Base-by-base conservation (phyloP, 257 asterid species). In the Leptodermis oblonga region DNA sequence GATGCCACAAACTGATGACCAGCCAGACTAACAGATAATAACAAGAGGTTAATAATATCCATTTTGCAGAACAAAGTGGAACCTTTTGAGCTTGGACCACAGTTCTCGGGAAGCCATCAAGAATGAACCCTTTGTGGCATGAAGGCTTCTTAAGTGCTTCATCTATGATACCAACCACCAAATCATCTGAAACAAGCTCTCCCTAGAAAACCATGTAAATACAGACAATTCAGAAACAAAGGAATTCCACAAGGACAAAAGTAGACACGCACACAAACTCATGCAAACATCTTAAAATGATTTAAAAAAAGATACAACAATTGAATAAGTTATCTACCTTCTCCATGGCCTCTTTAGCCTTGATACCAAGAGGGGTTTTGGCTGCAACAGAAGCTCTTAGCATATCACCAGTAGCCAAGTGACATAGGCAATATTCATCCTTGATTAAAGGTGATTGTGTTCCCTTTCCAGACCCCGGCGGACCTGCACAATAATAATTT, bases 371-470 rank as follows among this genome's bases (percentile, higher is more conserved):
- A 45, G 94, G 94, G 55, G 95, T 88, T 86, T 93, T 90, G 72
- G 95, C 94, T 73, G 96, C 82, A 81, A 93, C 96, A 78, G 95
- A 97, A 79, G 96, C 96, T 81, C 97, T 84, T 73, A 93, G 86
- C 98, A 90, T 93, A 82, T 93, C 97, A 17, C 98, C 98, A n/a
- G 97, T 93, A 48, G 98, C 98, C 77, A 93, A 76, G 83, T 93
- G 98, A 82, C 98, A 93, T 58, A 93, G 74, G 76, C 98, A 90
- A 62, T 70, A 90, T 49, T 90, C 98, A 31, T 93, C 98, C 84
- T 93, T 93, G 51, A 93, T 83, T 65, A 93, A 61, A 34, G 98
- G 98, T 37, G 98, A 93, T 66, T 93, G 97, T 34, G 98, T 93
- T 66, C 98, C 98, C 77, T 92, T 92, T 17, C 96, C 98, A 4